Conservation (phyloP, 192 early-diverging fungal species). For the Chytriomyces hyalinus region DNA sequence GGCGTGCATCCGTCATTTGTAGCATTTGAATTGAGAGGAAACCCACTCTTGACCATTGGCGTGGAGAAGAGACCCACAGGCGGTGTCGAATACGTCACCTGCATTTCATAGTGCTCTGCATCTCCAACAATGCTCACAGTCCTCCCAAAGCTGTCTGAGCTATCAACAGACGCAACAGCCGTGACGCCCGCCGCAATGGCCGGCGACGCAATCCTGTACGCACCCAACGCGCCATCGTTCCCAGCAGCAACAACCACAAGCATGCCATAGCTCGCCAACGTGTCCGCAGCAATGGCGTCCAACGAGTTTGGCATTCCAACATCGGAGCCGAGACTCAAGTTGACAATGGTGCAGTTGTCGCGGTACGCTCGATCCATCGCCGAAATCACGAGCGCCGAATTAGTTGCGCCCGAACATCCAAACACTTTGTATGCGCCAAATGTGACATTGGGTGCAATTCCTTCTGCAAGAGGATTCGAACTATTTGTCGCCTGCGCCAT, state of each 20-base stretch:
- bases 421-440: conserved; percentile 54
- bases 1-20: conserved; percentile 1
- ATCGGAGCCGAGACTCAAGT: conserved; percentile 76
- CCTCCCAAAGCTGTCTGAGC: background rate
- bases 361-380: conserved; percentile 71
- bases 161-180: conserved; percentile 2
- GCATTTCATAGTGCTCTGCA: background rate
- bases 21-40: background rate
- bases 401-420: conserved; percentile 65
- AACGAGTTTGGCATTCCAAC: conserved; percentile 67
- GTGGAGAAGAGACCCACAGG: background rate
- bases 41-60: background rate
- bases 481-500: conserved; percentile 36
- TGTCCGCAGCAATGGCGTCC: conserved; percentile 60
- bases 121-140: conserved; percentile 1
- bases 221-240: conserved; percentile 58
- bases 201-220: conserved; percentile 1
- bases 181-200: background rate
- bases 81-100: background rate
- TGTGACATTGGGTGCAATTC: conserved; percentile 81
- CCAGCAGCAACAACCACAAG: conserved; percentile 69
- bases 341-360: conserved; percentile 79
- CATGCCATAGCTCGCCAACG: conserved; percentile 49
- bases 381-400: conserved; percentile 74
- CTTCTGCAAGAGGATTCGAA: conserved; percentile 35